Evolutionary conservation across 139 green algal genomes (phyloP), one percentile per base, ranked within the genome.

Genomic region (Astrephomene gubernaculifera): DNA sequence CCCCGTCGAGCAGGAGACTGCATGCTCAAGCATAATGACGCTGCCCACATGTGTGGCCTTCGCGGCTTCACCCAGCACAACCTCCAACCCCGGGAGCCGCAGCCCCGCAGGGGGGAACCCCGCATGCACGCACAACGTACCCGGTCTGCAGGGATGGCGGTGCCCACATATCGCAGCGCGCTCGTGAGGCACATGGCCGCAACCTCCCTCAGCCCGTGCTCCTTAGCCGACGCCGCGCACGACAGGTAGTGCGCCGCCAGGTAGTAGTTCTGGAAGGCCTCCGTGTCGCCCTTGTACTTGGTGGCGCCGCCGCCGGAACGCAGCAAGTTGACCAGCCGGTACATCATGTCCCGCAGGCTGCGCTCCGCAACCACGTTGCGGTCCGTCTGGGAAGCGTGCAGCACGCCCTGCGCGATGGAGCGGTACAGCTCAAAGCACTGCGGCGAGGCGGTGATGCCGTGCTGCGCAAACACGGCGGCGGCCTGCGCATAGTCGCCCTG

Each of bases 71-170:
- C n/a, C n/a, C n/a, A n/a, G n/a, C n/a, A n/a, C n/a, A n/a, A n/a
- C n/a, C n/a, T n/a, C n/a, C n/a, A n/a, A n/a, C n/a, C n/a, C n/a
- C n/a, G n/a, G n/a, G n/a, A n/a, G n/a, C n/a, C n/a, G n/a, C n/a
- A n/a, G n/a, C n/a, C n/a, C n/a, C n/a, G n/a, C n/a, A n/a, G n/a
- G n/a, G n/a, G n/a, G n/a, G n/a, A n/a, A n/a, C n/a, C n/a, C n/a
- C n/a, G n/a, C n/a, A n/a, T n/a, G n/a, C n/a, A n/a, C 7, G 29
- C 35, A 38, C 38, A 29, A 45, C 54, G 7, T 35, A 88, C 81
- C 87, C 93, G 94, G 90, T 98, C 95, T 25, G 95, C 93, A 6
- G 95, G 95, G 21, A 98, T 78, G 63, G 90, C 71, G 43, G n/a
- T 71, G 73, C 93, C 93, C 10, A 94, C 69, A 83, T 94, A 95